A percentile compares a stretch with the other conserved stretches of the same genome.
Conservation (phyloP, 192 early-diverging fungal genomes). For the Mortierella alpina region DNA sequence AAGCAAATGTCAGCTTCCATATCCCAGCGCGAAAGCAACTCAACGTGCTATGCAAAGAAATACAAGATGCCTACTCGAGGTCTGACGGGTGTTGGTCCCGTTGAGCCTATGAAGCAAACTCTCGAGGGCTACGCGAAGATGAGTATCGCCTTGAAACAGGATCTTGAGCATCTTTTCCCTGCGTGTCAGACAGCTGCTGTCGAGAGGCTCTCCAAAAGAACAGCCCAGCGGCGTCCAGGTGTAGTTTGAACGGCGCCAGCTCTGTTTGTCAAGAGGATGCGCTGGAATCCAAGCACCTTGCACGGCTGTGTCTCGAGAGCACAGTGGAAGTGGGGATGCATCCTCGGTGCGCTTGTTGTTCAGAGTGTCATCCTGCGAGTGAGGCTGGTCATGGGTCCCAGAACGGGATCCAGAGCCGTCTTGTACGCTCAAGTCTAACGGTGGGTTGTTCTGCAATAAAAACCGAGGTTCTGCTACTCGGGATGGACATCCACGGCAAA, state of each 20-base stretch:
- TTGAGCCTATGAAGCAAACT: slow-evolving; percentile 14
- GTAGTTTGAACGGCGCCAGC: slow-evolving; percentile 37
- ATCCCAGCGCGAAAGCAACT: not conserved
- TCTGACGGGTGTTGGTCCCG: slow-evolving; percentile 14
- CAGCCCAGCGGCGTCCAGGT: slow-evolving; percentile 47
- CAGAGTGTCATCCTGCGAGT: not conserved
- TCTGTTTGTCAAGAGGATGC: slow-evolving; percentile 28
- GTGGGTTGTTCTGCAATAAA: not conserved
- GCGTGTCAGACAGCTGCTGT: slow-evolving; percentile 12
- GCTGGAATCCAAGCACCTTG: slow-evolving; percentile 48
- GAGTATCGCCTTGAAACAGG: slow-evolving; percentile 37
- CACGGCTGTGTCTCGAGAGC: slow-evolving; percentile 16
- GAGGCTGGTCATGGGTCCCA: slow-evolving; percentile 1
- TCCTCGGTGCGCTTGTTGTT: not conserved
- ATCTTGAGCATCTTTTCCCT: slow-evolving; percentile 12
- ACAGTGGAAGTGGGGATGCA: slow-evolving; percentile 10
- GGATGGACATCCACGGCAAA: slow-evolving; percentile 28
- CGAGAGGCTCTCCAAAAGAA: slow-evolving; percentile 12
- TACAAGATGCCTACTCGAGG: slow-evolving; percentile 4
- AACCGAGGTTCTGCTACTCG: slow-evolving; percentile 22
- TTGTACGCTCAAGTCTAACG: not conserved
- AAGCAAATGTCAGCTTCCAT: not conserved
- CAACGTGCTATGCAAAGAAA: not conserved
- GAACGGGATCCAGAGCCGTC: not conserved
- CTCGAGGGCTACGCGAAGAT: slow-evolving; percentile 24